Evolutionary conservation across 140 eudicot species (phyloP), one percentile per base, ranked within the genome.

Genomic region (Cichorium intybus): DNA sequence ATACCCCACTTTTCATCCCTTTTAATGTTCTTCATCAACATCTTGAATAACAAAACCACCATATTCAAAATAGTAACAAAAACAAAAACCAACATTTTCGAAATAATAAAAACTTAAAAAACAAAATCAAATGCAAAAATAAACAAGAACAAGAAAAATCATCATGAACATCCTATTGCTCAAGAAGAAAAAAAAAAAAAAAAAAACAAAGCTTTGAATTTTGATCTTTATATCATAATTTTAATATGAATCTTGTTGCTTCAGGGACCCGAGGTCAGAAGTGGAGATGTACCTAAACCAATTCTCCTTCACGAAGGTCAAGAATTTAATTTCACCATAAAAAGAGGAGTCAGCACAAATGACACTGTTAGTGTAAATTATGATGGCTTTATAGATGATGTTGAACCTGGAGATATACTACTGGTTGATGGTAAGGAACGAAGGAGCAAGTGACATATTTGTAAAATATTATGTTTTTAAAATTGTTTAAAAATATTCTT

Each of bases 201-300:
- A 4, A 5, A 27, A 4, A 49, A 28, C 33, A 20, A 14, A 29
- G 60, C 33, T 29, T 50, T 29, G 46, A 47, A 18, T 48, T 31
- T 3, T 31, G 4, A 2, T 31, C 35, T 31, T 31, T n/a, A n/a
- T n/a, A 6, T 31, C 7, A 6, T 31, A 31, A 4, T 31, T 35
- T 35, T 45, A 47, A 5, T 45, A 31, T 55, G 1, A 26, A 61
- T 35, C 22, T 3, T 61, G 45, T 53, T 73, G 5, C 64, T 77
- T 55, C 63, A 92, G 98, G 98, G 98, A 71, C 98, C 98, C 14
- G 98, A 92, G 85, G 98, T 92, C 34, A 81, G 98, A 80, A 92
- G 98, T 77, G 98, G 98, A 69, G 98, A 92, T 72, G 87, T 92
- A 64, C 86, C 95, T 46, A 74, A 88, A 74, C 96, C 98, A 49